phyloP scores from a whole-genome alignment of 202 grass and related monocot genomes.

The Schoenoplectus tabernaemontani region DNA sequence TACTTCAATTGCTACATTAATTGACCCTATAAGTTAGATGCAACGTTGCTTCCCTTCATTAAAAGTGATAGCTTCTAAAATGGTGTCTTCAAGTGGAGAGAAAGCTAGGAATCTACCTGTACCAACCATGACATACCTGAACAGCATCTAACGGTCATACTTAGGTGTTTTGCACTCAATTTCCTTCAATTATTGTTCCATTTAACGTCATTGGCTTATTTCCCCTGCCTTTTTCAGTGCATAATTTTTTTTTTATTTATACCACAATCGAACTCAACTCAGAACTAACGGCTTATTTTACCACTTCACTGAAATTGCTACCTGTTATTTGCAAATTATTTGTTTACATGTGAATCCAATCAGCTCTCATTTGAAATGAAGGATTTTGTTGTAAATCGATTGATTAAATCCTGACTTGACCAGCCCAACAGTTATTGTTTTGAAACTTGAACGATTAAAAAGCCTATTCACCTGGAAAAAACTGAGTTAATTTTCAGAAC shows the following conservation, averaged over 20 bases:
- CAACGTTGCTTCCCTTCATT: conserved; percentile 16
- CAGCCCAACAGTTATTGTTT: too few relatives aligned
- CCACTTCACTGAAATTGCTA: too few relatives aligned
- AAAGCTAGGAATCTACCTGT: conserved; percentile 19
- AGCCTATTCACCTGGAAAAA: background rate
- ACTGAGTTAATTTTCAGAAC: background rate
- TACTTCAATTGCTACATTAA: background rate
- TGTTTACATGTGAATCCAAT: too few relatives aligned
- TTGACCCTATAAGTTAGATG: conserved; percentile 5
- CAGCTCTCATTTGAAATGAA: too few relatives aligned
- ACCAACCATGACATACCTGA: conserved; percentile 2
- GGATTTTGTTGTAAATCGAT: too few relatives aligned
- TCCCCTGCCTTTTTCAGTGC: too few relatives aligned
- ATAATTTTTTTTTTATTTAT: too few relatives aligned
- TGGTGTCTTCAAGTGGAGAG: conserved; percentile 19
- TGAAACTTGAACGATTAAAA: background rate
- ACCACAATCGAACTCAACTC: too few relatives aligned
- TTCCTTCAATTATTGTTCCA: background rate
- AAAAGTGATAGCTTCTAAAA: conserved; percentile 21
- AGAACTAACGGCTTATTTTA: too few relatives aligned
- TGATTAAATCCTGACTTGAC: too few relatives aligned
- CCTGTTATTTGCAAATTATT: too few relatives aligned
- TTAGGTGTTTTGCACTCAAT: background rate
- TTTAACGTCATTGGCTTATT: too few relatives aligned
- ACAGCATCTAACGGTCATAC: background rate